phyloP scores from a whole-genome alignment of 2,329 filamentous ascomycete species.

The Xylaria sp. region DNA sequence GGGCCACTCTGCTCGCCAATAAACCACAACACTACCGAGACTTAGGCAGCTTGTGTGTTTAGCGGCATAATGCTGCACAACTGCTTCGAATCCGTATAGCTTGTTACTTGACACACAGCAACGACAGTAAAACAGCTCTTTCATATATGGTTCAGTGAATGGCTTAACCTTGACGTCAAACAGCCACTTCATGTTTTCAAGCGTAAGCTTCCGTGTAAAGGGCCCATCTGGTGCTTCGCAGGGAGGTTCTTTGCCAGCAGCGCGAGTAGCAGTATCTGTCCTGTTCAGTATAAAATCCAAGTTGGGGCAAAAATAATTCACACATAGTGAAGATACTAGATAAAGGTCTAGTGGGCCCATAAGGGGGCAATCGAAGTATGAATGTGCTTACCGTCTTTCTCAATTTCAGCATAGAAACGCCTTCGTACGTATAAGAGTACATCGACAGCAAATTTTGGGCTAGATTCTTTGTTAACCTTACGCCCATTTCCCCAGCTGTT shows the following conservation, averaged over 20 bases:
- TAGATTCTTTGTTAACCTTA: constrained; percentile 70
- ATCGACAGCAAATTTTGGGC: constrained; percentile 75
- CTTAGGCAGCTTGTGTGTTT: constrained; percentile 81
- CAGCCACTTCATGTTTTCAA: constrained; percentile 89
- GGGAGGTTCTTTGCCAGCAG: constrained; percentile 57
- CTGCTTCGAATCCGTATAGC: constrained; percentile 79
- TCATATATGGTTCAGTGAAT: constrained; percentile 71
- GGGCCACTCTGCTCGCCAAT: constrained; percentile 86
- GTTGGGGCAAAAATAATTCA: background rate
- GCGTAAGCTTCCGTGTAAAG: constrained; percentile 51
- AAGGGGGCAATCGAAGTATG: background rate
- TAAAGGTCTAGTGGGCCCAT: background rate
- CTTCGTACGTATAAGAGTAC: constrained; percentile 74
- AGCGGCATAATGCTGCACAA: constrained; percentile 84
- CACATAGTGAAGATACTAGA: background rate
- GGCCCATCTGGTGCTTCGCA: constrained; percentile 63
- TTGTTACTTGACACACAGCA: constrained; percentile 72
- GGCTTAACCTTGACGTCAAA: constrained; percentile 81
- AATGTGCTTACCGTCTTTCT: constrained; percentile 55
- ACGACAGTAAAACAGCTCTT: constrained; percentile 80
- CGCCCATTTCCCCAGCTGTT: constrained; percentile 72
- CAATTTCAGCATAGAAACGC: constrained; percentile 71
- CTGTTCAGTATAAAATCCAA: constrained; percentile 14
- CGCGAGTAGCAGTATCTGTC: constrained; percentile 54
- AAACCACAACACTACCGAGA: constrained; percentile 75